Base-by-base conservation (phyloP, 1,284 basidiomycete species). In the Sanghuangporus sanghuang region DNA sequence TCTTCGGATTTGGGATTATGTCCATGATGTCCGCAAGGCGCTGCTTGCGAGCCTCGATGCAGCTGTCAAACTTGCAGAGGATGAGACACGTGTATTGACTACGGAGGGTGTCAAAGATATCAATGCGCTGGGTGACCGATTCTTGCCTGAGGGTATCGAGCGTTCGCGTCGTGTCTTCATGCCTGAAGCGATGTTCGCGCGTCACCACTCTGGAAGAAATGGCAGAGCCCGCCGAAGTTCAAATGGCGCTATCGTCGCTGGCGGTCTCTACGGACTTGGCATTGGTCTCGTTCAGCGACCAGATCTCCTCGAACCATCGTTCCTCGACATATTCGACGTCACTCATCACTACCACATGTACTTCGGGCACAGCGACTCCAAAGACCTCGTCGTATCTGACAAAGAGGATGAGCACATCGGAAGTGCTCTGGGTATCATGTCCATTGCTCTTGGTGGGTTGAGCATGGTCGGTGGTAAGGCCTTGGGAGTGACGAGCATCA, bases 171-270 rank as follows among this genome's bases (percentile, higher is more conserved):
- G 95, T 8, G 86, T 96, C 11, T 99, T 99, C 80, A 88, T 95
- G 78, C 93, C 96, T 11, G 90, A 96, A 71, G 95, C 93, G 18
- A 99, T 99, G 97, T 99, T 99, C 78, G 75, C 80, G 18, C 75
- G 79, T 64, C 78, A 83, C 64, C 74, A 77, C 54, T 76, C 79
- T 53, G 82, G 79, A 67, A 86, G 80, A 70, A 75, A 77, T 32
- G 73, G 75, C 57, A 78, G 79, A 71, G 75, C 73, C 42, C 75
- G 78, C 50, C 79, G 80, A 49, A 76, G 79, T 18, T 78, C 77
- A 55, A 79, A 77, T n/a, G 77, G 79, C 12, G 77, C 82, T 7
- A 76, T 90, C 59, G 89, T 92, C 54, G 88, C 89, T 59, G 90
- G 89, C 62, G 89, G 89, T 64, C 70, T 84, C 3, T 80, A 85